Conservation (phyloP, 1,139 yeast genomes). For the Blastobotrys apis region DNA sequence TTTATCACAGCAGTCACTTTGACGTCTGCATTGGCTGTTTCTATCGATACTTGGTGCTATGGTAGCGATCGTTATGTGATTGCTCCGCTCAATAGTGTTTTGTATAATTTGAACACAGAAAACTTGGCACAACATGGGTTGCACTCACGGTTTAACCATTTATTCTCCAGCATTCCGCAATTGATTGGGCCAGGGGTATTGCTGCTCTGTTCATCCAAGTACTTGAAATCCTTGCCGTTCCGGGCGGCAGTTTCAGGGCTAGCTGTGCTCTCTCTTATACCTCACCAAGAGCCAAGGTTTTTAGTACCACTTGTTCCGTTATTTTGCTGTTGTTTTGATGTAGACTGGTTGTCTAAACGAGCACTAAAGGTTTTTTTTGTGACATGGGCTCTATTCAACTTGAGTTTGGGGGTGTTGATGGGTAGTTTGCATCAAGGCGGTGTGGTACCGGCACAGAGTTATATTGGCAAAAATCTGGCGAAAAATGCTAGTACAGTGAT, state of each 20-base stretch:
- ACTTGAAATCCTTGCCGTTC: constrained; percentile 36
- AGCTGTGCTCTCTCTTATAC: constrained; percentile 57
- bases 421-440: constrained; percentile 92
- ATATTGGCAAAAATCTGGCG: constrained; percentile 35
- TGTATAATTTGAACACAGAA: constrained; percentile 56
- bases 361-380: constrained; percentile 32
- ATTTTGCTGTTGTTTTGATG: constrained; percentile 57
- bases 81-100: constrained; percentile 71
- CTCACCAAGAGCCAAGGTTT: constrained; percentile 91
- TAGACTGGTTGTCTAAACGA: constrained; percentile 23
- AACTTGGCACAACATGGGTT: constrained; percentile 78
- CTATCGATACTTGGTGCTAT: constrained; percentile 50
- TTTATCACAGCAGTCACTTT: constrained; percentile 24
- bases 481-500: constrained; percentile 21
- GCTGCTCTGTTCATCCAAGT: constrained; percentile 36
- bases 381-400: constrained; percentile 65
- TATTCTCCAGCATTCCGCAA: constrained; percentile 71
- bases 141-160: constrained; percentile 73
- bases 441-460: constrained; percentile 60
- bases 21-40: constrained; percentile 42
- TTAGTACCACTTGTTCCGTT: constrained; percentile 74
- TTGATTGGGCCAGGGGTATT: constrained; percentile 72
- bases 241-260: constrained; percentile 62
- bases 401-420: constrained; percentile 56
- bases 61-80: constrained; percentile 40